These are phyloP conservation scores for Allomyces macrogynus DNA, from an alignment of 192 early-diverging fungal species.

Conservation along the genomic window DNA sequence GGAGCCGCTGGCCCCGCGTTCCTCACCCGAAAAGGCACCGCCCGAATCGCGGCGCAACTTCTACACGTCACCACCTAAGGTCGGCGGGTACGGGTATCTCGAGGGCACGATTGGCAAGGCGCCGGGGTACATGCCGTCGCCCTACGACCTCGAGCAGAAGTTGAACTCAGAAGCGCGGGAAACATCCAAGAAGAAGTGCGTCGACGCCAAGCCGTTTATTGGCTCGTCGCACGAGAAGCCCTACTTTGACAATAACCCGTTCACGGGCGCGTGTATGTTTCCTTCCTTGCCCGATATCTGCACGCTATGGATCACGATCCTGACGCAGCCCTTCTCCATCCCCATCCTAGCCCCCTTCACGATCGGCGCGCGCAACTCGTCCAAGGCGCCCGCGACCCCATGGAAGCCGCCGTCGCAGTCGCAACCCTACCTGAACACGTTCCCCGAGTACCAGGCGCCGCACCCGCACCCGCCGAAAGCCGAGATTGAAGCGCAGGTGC, in stretches of 20 bases:
- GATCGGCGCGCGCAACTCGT: not conserved
- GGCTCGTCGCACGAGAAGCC: not conserved
- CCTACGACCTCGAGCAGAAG: not conserved
- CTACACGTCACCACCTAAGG: not conserved
- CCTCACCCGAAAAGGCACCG: not conserved
- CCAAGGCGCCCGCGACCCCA: not conserved
- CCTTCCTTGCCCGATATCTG: no score
- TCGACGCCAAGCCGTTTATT: not conserved
- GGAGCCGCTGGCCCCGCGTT: not conserved
- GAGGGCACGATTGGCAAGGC: not conserved
- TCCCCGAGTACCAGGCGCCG: not conserved
- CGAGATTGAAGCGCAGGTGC: not conserved
- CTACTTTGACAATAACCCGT: not conserved
- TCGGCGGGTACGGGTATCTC: not conserved
- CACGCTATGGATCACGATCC: no score
- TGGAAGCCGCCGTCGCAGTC: not conserved
- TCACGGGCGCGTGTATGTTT: no score
- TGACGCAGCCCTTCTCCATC: no score
- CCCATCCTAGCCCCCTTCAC: not conserved
- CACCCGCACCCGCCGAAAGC: not conserved
- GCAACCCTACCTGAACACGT: not conserved
- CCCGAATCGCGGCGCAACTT: not conserved
- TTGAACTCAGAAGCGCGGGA: not conserved
- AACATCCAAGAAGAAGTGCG: not conserved
- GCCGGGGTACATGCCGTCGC: not conserved